Conservation (phyloP, 495 filamentous ascomycete species). For the Lindgomyces ingoldianus region DNA sequence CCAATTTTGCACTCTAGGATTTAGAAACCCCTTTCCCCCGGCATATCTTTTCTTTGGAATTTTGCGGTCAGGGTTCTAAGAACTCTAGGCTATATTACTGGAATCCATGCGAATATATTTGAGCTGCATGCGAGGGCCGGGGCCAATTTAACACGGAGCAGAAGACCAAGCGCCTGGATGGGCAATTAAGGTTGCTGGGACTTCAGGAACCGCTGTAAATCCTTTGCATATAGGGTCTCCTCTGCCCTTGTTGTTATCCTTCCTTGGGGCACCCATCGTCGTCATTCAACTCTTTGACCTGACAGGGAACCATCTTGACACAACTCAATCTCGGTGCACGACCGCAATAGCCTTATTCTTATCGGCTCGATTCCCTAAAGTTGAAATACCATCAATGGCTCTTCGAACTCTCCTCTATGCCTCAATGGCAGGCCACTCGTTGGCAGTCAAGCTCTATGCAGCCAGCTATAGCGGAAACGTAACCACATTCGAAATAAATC, state of each 20-base stretch:
- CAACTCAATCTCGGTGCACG: not conserved
- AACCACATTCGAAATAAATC: slow-evolving; percentile 18
- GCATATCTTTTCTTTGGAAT: not conserved
- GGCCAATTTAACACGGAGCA: not conserved
- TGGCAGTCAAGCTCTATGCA: slow-evolving; percentile 41
- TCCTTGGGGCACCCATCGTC: not conserved
- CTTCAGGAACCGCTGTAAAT: not conserved
- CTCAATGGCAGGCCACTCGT: slow-evolving; percentile 9
- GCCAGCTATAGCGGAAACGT: slow-evolving; percentile 34
- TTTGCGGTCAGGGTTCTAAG: not conserved
- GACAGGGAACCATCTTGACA: not conserved
- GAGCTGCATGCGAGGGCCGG: not conserved
- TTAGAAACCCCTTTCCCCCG: not conserved
- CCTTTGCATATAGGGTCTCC: not conserved
- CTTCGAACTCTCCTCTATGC: slow-evolving; percentile 16
- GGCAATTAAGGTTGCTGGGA: not conserved
- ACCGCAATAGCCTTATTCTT: no score
- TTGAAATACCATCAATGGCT: slow-evolving; percentile 19
- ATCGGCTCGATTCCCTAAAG: not conserved
- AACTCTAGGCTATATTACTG: not conserved
- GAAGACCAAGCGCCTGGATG: not conserved
- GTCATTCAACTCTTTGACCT: not conserved
- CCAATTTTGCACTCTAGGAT: slow-evolving; percentile 2
- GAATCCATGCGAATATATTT: not conserved
- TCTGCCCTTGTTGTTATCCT: not conserved